A percentile compares a stretch with the other conserved stretches of the same genome.
Conservation (phyloP, 129 eudicot genomes). For the Ambrosia artemisiifolia region DNA sequence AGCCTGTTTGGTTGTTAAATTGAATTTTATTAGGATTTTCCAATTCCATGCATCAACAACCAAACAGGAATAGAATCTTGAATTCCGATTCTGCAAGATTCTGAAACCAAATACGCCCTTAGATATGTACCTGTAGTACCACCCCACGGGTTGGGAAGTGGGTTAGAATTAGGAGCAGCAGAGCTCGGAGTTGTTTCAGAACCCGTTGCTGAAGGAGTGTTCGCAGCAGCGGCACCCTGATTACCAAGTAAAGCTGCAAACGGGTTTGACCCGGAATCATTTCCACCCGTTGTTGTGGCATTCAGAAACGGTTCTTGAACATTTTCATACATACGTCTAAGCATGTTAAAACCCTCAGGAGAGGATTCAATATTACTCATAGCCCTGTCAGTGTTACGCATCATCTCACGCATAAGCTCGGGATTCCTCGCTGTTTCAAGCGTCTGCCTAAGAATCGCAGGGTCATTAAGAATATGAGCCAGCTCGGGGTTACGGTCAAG, state of each 20-base stretch:
- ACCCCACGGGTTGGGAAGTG: conserved; percentile 98
- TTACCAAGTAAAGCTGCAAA: conserved; percentile 86
- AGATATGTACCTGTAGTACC: conserved; percentile 46
- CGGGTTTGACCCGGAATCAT: conserved; percentile 67
- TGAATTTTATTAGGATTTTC: not conserved
- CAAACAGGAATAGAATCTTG: not conserved
- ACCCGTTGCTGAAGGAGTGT: conserved; percentile 45
- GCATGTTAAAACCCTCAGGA: conserved; percentile 96
- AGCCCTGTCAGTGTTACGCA: conserved; percentile 93
- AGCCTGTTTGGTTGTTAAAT: not conserved
- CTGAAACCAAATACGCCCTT: not conserved
- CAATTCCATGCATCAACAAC: not conserved
- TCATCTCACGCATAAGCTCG: conserved; percentile 98
- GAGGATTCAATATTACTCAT: conserved; percentile 97
- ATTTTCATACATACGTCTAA: conserved; percentile 97
- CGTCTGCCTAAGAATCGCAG: conserved; percentile 74
- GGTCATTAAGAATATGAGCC: conserved; percentile 72
- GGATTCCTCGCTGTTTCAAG: conserved; percentile 94
- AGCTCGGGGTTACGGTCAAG: conserved; percentile 82
- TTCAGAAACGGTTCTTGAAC: conserved; percentile 95
- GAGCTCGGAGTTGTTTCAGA: conserved; percentile 51
- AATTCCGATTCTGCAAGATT: not conserved
- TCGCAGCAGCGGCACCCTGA: conserved; percentile 39
- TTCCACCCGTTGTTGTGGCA: conserved; percentile 81
- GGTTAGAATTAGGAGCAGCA: conserved; percentile 74